Base-by-base conservation (phyloP, 208 protist species). In the Leishmania braziliensis region DNA sequence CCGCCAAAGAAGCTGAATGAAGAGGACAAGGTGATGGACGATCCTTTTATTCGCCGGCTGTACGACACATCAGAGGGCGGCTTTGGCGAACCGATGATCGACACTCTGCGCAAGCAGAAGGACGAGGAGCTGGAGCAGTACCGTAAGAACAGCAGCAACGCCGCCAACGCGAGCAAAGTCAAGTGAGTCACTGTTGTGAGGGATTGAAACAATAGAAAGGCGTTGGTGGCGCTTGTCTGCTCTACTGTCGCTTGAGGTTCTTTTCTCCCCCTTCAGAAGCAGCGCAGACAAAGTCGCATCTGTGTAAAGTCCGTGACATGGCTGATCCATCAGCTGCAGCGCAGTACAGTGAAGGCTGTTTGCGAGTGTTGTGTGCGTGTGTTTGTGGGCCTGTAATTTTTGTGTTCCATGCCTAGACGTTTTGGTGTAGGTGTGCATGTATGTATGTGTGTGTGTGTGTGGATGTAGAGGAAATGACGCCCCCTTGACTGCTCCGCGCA, bases 111-210 rank as follows among this genome's bases (percentile, higher is more conserved):
- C 33, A 91, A 86, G 76, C 93, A 97, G 84, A 98, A 97, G 86
- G 95, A 98, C 54, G 95, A 96, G 71, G 95, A 97, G 81, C 86
- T 97, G 48, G 92, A 96, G 80, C 90, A 94, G 83, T 95, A 95
- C 84, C 88, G 92, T 63, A 92, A 90, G 74, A 79, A 79, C 18
- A 79, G 73, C 63, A 76, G 48, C 60, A 82, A n/a, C 43, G 69
- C 62, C 4, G 78, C 66, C 33, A 83, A 77, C 62, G 53, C 29
- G 46, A 60, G 50, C 72, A 79, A 71, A 36, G 48, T 48, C 26
- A 72, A 79, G 63, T 79, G 46, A 70, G 26, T 6, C 43, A 6
- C 46, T 72, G 68, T 6, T 12, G 43, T n/a, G 68, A 23, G 48
- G 9, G 63, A 33, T 8, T 5, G 2, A 6, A 68, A 36, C 23